These are phyloP conservation scores for Diaporthe sp. DNA, from an alignment of 2,329 filamentous ascomycete species.

Conservation along the genomic window DNA sequence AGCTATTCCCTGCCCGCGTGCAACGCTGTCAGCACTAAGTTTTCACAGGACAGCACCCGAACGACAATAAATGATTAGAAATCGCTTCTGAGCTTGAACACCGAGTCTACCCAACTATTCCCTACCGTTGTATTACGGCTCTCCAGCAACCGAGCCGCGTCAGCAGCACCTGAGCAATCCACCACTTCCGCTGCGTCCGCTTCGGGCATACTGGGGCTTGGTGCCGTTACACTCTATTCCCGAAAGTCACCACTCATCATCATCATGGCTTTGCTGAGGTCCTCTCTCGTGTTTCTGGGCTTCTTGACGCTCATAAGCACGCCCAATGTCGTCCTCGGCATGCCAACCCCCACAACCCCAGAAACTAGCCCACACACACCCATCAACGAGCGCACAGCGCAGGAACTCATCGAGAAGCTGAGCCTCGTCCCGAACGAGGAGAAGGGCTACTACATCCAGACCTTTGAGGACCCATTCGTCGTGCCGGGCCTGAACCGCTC, in stretches of 20 bases:
- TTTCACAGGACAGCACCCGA: not conserved
- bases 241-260: not conserved
- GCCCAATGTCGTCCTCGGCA: not conserved
- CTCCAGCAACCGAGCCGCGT: not conserved
- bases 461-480: constrained; percentile 52
- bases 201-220: not conserved
- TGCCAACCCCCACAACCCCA: not conserved
- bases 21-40: not conserved
- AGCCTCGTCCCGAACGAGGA: constrained; percentile 56
- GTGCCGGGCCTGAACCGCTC: constrained; percentile 47
- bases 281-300: not conserved
- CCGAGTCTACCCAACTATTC: too few species aligned
- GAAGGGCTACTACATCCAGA: constrained; percentile 60
- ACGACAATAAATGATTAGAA: not conserved
- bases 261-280: constrained; percentile 5
- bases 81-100: not conserved
- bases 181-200: not conserved
- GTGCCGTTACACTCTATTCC: not conserved
- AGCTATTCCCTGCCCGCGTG: not conserved
- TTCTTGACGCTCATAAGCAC: not conserved
- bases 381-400: constrained; percentile 46
- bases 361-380: not conserved
- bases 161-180: not conserved
- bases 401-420: constrained; percentile 55
- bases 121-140: not conserved